These are phyloP conservation scores for Botryosphaeria dothidea DNA, from an alignment of 2,329 filamentous ascomycete species.

Conservation along the genomic window DNA sequence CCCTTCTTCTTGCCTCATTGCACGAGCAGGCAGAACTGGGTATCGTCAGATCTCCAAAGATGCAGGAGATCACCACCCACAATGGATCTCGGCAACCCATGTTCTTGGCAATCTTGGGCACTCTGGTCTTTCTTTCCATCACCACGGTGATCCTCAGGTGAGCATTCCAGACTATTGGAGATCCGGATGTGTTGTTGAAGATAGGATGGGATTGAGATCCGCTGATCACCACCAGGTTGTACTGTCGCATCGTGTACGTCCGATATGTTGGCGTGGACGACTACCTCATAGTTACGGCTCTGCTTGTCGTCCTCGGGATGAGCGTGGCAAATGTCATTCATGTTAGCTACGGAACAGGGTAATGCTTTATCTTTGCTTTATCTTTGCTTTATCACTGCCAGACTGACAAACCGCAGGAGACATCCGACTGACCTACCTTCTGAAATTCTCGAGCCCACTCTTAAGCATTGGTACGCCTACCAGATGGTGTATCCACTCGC, in stretches of 20 bases:
- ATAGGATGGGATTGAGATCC: background rate
- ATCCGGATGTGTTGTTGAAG: background rate
- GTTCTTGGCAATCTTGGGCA: constrained; percentile 23
- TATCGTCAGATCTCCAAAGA: background rate
- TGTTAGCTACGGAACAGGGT: constrained; percentile 24
- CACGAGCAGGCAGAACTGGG: background rate
- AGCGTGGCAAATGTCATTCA: constrained; percentile 21
- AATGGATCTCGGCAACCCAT: constrained; percentile 27
- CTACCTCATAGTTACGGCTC: constrained; percentile 24
- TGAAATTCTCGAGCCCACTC: constrained; percentile 23
- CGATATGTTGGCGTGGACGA: constrained; percentile 25
- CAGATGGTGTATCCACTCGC: constrained; percentile 29
- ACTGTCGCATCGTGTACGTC: constrained; percentile 21
- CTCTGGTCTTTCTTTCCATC: constrained; percentile 22
- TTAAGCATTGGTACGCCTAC: constrained; percentile 30
- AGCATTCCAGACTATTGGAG: background rate
- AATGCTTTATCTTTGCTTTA: background rate
- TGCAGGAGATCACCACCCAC: constrained; percentile 22
- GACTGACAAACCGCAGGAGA: constrained; percentile 16
- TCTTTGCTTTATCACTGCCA: too few relatives aligned
- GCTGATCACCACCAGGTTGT: background rate
- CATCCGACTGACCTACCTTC: constrained; percentile 22
- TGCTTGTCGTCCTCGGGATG: constrained; percentile 19
- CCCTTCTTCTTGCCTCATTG: background rate
- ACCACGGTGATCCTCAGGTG: constrained; percentile 21